phyloP scores from a whole-genome alignment of 169 alveolate species.

The Eimeria brunetti region DNA sequence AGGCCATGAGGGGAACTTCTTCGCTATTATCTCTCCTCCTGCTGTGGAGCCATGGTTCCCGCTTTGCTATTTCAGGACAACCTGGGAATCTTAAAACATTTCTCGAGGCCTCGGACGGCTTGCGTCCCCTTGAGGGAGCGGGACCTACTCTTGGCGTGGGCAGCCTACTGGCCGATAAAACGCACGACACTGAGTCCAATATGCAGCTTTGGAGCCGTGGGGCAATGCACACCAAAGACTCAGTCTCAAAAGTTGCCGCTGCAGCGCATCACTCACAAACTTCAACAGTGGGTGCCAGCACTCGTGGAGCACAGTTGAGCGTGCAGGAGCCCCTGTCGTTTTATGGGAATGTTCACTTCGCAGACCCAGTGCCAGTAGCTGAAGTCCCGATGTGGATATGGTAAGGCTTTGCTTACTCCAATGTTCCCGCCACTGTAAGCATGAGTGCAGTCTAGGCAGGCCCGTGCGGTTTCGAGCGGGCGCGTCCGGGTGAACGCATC shows the following conservation, averaged over 20 bases:
- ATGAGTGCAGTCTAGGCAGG: not conserved
- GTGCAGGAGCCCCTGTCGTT: slow-evolving; percentile 65
- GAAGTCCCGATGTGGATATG: slow-evolving; percentile 64
- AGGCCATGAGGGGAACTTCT: not conserved
- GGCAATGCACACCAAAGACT: not conserved
- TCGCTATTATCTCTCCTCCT: not conserved
- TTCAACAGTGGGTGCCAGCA: not conserved
- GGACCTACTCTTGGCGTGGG: not conserved
- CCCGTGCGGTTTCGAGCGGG: not conserved
- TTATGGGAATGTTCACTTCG: slow-evolving; percentile 40
- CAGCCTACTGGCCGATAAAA: not conserved
- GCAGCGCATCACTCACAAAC: not conserved
- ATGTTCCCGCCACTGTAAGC: not conserved
- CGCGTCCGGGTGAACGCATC: not conserved
- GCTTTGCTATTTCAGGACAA: not conserved
- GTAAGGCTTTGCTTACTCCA: not conserved
- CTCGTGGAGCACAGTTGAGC: slow-evolving; percentile 34
- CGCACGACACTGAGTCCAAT: not conserved
- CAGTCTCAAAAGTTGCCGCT: not conserved
- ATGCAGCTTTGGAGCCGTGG: slow-evolving; percentile 2
- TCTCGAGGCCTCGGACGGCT: not conserved
- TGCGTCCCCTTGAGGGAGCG: not conserved
- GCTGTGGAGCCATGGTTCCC: not conserved
- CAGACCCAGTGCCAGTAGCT: slow-evolving; percentile 37
- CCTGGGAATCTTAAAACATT: not conserved